A percentile compares a stretch with the other conserved stretches of the same genome.
Conservation (phyloP, 176 grass and related monocot genomes). For the Phoenix roebelenii region DNA sequence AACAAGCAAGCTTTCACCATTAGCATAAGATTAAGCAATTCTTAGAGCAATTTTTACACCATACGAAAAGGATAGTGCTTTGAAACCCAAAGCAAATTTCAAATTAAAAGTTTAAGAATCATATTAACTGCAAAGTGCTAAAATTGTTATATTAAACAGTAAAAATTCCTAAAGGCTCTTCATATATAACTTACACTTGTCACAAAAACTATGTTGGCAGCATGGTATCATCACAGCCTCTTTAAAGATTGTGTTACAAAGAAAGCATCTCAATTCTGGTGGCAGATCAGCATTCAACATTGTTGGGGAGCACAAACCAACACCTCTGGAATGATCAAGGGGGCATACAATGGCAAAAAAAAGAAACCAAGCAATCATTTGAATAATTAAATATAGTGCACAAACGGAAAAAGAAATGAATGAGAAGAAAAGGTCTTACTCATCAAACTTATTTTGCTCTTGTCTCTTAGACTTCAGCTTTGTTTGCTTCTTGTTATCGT, state of each 20-base stretch:
- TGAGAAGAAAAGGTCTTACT: slow-evolving; percentile 21
- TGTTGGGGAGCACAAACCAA: slow-evolving; percentile 12
- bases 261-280: slow-evolving; percentile 36
- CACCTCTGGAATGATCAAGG: slow-evolving; percentile 2
- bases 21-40: too few species aligned
- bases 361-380: too few species aligned
- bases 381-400: not conserved
- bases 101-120: not conserved
- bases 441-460: slow-evolving; percentile 18
- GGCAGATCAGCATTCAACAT: slow-evolving; percentile 24
- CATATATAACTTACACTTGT: slow-evolving; percentile 25
- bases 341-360: not conserved
- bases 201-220: slow-evolving; percentile 52
- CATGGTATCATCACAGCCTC: slow-evolving; percentile 46
- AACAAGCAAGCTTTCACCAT: too few species aligned
- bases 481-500: slow-evolving; percentile 22
- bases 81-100: not conserved
- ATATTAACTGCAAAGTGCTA: not conserved
- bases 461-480: slow-evolving; percentile 24
- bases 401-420: not conserved
- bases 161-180: not conserved
- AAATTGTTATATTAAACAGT: not conserved
- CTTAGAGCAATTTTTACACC: too few species aligned
- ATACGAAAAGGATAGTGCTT: too few species aligned
- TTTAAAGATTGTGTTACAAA: slow-evolving; percentile 37